A percentile compares a stretch with the other conserved stretches of the same genome.
Conservation (phyloP, 306 rosid species). For the Sechiopsis laciniata region DNA sequence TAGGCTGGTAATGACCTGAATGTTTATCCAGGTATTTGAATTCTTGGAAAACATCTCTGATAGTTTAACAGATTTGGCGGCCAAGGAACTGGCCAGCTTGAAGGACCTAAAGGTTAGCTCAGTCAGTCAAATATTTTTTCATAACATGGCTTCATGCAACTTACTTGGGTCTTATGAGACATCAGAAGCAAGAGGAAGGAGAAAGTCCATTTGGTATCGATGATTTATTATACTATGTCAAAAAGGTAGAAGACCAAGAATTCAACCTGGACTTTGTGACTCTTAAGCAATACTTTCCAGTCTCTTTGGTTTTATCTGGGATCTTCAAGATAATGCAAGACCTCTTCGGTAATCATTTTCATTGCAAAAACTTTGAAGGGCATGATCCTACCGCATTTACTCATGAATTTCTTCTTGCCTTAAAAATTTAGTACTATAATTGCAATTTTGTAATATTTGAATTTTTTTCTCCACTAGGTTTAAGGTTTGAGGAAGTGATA, state of each 20-base stretch:
- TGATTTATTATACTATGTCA: conserved; percentile 72
- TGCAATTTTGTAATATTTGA: conserved; percentile 14
- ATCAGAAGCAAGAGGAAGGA: conserved; percentile 88
- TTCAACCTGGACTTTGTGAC: conserved; percentile 62
- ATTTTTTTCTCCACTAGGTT: conserved; percentile 44
- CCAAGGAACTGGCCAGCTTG: conserved; percentile 60
- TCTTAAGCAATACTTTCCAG: conserved; percentile 87
- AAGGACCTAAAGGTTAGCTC: conserved; percentile 65
- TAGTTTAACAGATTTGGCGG: conserved; percentile 60
- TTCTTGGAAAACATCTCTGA: conserved; percentile 77
- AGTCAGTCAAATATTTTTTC: not conserved
- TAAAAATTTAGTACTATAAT: conserved; percentile 10
- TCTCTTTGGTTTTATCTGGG: conserved; percentile 81
- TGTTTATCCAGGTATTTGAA: conserved; percentile 67
- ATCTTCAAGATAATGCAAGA: conserved; percentile 85
- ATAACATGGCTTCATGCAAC: conserved; percentile 29
- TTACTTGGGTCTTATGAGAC: conserved; percentile 30
- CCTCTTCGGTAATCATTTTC: conserved; percentile 60
- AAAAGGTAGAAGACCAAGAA: conserved; percentile 61
- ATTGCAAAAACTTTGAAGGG: not conserved
- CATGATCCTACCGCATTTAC: conserved; percentile 20
- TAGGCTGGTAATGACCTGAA: conserved; percentile 4
- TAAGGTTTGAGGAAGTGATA: conserved; percentile 69
- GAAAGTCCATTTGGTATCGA: conserved; percentile 79
- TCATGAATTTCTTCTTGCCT: conserved; percentile 16